Conservation (phyloP, 495 filamentous ascomycete species). For the Haplographium delicatum region DNA sequence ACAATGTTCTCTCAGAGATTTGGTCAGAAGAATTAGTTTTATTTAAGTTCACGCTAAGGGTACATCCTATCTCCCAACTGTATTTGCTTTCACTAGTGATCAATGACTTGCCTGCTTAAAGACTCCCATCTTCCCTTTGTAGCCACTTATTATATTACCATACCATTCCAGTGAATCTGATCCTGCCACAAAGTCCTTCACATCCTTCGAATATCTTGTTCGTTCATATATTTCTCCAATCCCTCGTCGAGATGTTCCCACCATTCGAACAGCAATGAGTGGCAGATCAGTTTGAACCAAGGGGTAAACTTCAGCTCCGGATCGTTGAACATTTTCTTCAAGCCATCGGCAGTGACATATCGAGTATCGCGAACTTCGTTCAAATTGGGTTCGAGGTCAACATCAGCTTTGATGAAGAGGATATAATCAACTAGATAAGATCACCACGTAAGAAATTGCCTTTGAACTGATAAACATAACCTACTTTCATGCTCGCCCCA, state of each 20-base stretch:
- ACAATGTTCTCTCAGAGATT: no score
- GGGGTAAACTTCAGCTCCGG: slow-evolving; percentile 81
- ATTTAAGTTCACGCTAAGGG: no score
- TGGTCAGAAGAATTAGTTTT: no score
- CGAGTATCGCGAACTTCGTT: slow-evolving; percentile 84
- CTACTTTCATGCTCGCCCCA: slow-evolving; percentile 99
- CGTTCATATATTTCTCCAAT: slow-evolving; percentile 79
- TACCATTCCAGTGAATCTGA: not conserved
- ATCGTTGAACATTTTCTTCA: slow-evolving; percentile 83
- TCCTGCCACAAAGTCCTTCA: slow-evolving; percentile 6
- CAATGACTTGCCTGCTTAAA: not conserved
- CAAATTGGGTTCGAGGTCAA: slow-evolving; percentile 69
- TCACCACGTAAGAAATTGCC: slow-evolving; percentile 4
- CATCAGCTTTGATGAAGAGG: slow-evolving; percentile 92
- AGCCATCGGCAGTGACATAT: slow-evolving; percentile 76
- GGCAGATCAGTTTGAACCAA: slow-evolving; percentile 99
- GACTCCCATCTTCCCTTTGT: not conserved
- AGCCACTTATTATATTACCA: not conserved
- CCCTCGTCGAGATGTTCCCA: slow-evolving; percentile 81
- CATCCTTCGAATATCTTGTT: slow-evolving; percentile 88
- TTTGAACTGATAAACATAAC: slow-evolving; percentile 25
- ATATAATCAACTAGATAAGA: slow-evolving; percentile 84
- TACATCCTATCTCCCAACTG: no score
- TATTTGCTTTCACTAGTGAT: no score
- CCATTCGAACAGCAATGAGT: slow-evolving; percentile 98